Conservation (phyloP, 2,329 filamentous ascomycete genomes). For the Xylaria arbuscula region DNA sequence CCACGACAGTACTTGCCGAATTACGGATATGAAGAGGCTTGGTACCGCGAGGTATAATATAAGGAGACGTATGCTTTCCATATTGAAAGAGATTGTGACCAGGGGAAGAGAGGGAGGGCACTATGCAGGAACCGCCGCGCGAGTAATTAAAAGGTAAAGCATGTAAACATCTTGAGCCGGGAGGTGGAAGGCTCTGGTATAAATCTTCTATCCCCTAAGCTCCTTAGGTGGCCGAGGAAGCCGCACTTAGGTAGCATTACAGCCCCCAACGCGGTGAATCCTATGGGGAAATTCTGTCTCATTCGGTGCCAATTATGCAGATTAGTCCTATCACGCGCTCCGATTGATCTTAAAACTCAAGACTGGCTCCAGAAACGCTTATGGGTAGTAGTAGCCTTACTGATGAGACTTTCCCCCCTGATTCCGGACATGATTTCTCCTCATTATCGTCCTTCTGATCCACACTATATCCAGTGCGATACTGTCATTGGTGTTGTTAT, state of each 20-base stretch:
- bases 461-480: background rate
- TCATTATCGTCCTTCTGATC: background rate
- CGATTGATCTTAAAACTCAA: constrained; percentile 13
- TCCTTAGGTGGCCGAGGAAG: background rate
- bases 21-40: constrained; percentile 56
- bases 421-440: constrained; percentile 8
- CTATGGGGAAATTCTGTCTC: constrained; percentile 20
- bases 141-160: constrained; percentile 7
- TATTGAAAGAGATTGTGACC: constrained; percentile 35
- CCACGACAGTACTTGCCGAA: constrained; percentile 55
- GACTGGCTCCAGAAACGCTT: background rate
- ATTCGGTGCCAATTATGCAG: constrained; percentile 17
- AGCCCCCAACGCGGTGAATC: constrained; percentile 11
- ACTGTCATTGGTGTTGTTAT: constrained; percentile 11
- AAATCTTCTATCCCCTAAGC: constrained; percentile 31
- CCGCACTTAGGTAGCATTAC: background rate
- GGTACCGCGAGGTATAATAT: constrained; percentile 60
- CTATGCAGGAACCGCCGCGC: constrained; percentile 5
- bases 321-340: constrained; percentile 9
- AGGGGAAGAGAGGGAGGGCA: background rate
- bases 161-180: background rate
- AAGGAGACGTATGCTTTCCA: constrained; percentile 55
- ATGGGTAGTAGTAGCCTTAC: constrained; percentile 4
- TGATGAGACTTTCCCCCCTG: constrained; percentile 1
- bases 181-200: constrained; percentile 8